Conservation (phyloP, 2,329 filamentous ascomycete species). For the Fusarium anthophilum region DNA sequence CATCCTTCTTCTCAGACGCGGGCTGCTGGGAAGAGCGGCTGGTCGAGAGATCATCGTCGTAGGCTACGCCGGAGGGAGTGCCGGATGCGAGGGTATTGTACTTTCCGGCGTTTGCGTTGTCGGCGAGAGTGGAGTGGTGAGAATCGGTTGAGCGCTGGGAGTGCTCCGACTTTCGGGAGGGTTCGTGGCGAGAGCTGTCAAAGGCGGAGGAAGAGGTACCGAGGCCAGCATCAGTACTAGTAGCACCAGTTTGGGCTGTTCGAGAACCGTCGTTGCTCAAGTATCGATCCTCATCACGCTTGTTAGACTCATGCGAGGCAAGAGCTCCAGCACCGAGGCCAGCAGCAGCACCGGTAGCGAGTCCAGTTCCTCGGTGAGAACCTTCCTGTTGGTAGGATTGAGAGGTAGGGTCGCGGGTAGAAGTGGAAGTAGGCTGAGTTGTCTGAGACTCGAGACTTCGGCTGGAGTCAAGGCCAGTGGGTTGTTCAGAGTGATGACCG, state of each 20-base stretch:
- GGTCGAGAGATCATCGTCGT: not conserved
- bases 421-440: not conserved
- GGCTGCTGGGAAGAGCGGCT: not conserved
- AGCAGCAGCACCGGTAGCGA: conserved; percentile 2
- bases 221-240: not conserved
- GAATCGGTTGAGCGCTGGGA: not conserved
- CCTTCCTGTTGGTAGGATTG: not conserved
- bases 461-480: not conserved
- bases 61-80: conserved; percentile 24
- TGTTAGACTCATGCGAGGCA: not conserved
- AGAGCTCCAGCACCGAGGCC: conserved; percentile 22
- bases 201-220: not conserved
- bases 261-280: not conserved
- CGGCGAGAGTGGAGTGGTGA: not conserved
- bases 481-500: not conserved
- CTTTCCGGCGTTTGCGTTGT: conserved; percentile 31
- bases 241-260: not conserved
- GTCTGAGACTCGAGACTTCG: not conserved
- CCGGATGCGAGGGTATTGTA: conserved; percentile 35
- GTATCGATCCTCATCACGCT: not conserved
- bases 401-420: not conserved
- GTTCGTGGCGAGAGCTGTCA: not conserved
- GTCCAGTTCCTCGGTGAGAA: not conserved
- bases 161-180: not conserved
- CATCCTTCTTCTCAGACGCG: not conserved